Conservation (phyloP, 441 rosid species). For the Adansonia madagascariensis region DNA sequence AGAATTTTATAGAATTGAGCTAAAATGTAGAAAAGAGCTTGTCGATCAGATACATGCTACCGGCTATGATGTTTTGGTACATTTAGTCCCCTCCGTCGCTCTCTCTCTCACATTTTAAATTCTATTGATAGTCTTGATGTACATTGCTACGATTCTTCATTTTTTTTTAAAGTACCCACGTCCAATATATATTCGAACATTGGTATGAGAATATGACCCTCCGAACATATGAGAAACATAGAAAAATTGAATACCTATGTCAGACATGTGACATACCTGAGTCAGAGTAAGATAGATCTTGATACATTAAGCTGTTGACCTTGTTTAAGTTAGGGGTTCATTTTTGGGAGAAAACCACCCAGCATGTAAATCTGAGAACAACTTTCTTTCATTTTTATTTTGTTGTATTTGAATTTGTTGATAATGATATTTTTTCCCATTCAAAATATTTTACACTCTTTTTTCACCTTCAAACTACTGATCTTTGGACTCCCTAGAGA, state of each 20-base stretch:
- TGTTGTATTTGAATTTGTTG: neutral
- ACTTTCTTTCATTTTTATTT: slow-evolving; percentile 27
- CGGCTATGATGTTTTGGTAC: neutral
- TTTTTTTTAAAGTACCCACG: too few species aligned
- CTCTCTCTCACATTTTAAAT: slow-evolving; percentile 14
- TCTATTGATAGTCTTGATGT: neutral
- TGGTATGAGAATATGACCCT: too few species aligned
- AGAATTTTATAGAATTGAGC: neutral
- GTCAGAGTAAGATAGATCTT: slow-evolving; percentile 10
- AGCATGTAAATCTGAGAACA: slow-evolving; percentile 64
- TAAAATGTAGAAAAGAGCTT: slow-evolving; percentile 31
- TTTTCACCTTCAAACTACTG: too few species aligned
- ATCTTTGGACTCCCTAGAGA: too few species aligned
- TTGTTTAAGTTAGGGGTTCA: slow-evolving; percentile 34
- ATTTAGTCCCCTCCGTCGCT: slow-evolving; percentile 16
- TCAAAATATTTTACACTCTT: neutral
- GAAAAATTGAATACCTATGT: too few species aligned
- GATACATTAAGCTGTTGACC: slow-evolving; percentile 38
- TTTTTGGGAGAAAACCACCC: slow-evolving; percentile 32
- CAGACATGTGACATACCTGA: too few species aligned
- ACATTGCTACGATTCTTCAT: too few species aligned
- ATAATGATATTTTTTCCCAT: too few species aligned
- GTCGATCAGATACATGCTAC: slow-evolving; percentile 6
- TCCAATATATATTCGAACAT: too few species aligned
- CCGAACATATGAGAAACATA: too few species aligned